Base-by-base conservation (phyloP, 768 basidiomycete genomes). In the Pleurotus djamor region DNA sequence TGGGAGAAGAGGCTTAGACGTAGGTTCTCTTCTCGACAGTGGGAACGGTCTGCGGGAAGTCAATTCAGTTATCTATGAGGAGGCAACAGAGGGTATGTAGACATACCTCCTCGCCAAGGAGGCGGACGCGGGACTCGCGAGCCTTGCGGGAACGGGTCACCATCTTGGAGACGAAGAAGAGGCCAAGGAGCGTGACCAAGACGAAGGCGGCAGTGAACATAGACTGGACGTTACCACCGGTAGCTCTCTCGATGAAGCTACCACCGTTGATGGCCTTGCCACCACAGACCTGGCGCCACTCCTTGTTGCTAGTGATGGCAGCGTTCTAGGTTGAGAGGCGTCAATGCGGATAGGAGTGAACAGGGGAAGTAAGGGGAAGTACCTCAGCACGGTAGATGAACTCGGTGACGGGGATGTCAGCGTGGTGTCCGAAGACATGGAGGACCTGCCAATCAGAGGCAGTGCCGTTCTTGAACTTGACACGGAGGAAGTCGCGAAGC, bases 391-490 rank as follows among this genome's bases (percentile, higher is more conserved):
- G 83, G 79, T 91, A 91, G 71, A 92, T 88, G 78, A 93, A 92
- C 69, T 92, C 89, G 12, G 90, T 91, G 67, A 92, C 78, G 51
- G 91, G 87, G 66, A 93, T 88, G 67, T 92, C 91, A 58, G 84
- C 76, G 59, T 81, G 77, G 76, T 88, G 85, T 60, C 86, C 88
- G 71, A 91, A 92, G 69, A 85, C 86, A 65, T 90, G 84, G 70
- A 90, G 72, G 60, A 84, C 85, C 64, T 81, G 70, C 79, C 89
- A 92, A 68, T 76, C 74, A 59, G 76, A 76, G 54, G 72, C 61
- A 55, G 91, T 91, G 51, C 91, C 92, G 73, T 93, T 93, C 83
- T 84, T 88, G 83, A 92, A 92, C 72, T 83, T 87, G 83, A 93
- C 81, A 69, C 90, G 88, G 69, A 93, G 73, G 76, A 92, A 92